These are phyloP conservation scores for Rhypophila decipiens DNA, from an alignment of 495 filamentous ascomycete species.

Conservation along the genomic window DNA sequence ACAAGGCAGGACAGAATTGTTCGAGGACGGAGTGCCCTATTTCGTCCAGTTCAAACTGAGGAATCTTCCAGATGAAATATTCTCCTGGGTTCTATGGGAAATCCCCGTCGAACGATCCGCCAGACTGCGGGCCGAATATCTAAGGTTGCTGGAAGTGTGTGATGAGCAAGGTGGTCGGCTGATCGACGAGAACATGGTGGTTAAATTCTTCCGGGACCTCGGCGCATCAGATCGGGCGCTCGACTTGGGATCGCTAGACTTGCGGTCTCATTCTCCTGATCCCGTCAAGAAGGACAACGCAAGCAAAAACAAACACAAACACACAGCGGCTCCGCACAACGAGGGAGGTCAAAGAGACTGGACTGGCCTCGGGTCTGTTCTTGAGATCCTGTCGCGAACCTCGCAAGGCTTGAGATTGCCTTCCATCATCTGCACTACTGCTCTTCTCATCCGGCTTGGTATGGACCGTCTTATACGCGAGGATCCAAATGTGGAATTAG, in stretches of 20 bases:
- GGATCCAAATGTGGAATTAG: constrained; percentile 23
- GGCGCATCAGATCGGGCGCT: constrained; percentile 32
- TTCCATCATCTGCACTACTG: constrained; percentile 18
- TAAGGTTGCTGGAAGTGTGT: constrained; percentile 35
- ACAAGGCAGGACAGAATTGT: constrained; percentile 50
- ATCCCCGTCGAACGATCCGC: constrained; percentile 54
- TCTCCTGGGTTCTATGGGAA: constrained; percentile 68
- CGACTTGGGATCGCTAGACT: not conserved
- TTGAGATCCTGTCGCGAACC: constrained; percentile 26
- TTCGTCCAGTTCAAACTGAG: constrained; percentile 47
- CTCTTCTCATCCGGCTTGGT: constrained; percentile 46
- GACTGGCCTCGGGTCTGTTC: constrained; percentile 25
- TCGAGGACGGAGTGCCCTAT: constrained; percentile 63
- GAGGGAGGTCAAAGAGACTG: constrained; percentile 25
- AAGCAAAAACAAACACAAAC: not conserved
- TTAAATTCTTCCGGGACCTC: constrained; percentile 32
- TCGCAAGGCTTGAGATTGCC: constrained; percentile 16
- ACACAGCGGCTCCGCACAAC: not conserved
- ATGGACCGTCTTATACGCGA: constrained; percentile 42
- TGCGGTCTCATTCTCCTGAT: too few relatives aligned
- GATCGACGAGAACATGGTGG: constrained; percentile 28
- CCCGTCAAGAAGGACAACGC: too few relatives aligned
- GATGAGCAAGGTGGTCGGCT: constrained; percentile 31
- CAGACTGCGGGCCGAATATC: constrained; percentile 60
- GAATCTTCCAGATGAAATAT: constrained; percentile 60